Base-by-base conservation (phyloP, 148 eudicot genomes). In the Mesembryanthemum crystallinum region DNA sequence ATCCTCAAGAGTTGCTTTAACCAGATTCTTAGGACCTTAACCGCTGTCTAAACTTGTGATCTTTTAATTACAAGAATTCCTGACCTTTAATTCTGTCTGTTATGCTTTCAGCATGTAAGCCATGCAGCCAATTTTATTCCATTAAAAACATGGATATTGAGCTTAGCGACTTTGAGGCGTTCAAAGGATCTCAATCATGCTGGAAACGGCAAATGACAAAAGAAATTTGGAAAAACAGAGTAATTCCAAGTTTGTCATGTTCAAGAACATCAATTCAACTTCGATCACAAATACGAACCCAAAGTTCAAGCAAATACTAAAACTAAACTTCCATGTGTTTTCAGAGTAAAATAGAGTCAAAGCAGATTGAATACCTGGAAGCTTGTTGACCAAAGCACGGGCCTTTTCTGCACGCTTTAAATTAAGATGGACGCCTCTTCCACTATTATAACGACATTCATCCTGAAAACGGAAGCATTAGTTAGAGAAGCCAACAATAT, bases 331-430 rank as follows among this genome's bases (percentile, higher is more conserved):
- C 20, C 59, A 66, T 37, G 69, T 14, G 18, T 37, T 6, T 7
- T 8, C 30, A n/a, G 30, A 7, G 20, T 25, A 54, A 59, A 21
- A 23, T 45, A 28, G 52, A 42, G 76, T 12, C 39, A 33, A 30
- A 75, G 64, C 37, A 72, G 63, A 76, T 72, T 64, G 10, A 24
- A 52, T 83, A 91, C 98, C 92, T 25, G 97, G 97, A 77, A 93
- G 82, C 82, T 91, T 93, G 77, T 73, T 86, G 64, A 89, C 85
- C 58, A 84, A 67, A 64, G 76, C 82, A 82, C 97, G 92, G 73
- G 97, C 94, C 74, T 91, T 89, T 87, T 93, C 98, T 64, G 98
- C 98, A 69, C 92, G 97, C 82, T 85, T 93, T 57, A 91, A 76
- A 39, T 75, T 85, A 58, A 91, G 88, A 82, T 91, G 98, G 9